Percentiles rank a stretch among this genome's conserved stretches.
These are phyloP conservation scores for Cenchrus purpureus DNA, from an alignment of 176 grass and related monocot species.

Conservation along the genomic window DNA sequence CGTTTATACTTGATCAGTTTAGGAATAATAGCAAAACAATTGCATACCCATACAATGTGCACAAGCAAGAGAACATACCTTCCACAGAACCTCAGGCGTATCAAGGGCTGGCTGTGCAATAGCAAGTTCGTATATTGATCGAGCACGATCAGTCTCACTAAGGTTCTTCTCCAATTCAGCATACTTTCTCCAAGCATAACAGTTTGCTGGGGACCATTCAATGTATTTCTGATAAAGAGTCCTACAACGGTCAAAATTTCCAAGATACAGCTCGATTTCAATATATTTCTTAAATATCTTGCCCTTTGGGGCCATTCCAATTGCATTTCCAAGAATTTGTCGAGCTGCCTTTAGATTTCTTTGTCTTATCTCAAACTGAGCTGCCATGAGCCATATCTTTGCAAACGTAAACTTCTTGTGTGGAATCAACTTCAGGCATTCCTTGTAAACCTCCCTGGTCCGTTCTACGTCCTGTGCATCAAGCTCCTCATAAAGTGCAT, in stretches of 20 bases:
- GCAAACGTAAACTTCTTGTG: constrained; percentile 87
- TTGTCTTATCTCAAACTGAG: constrained; percentile 79
- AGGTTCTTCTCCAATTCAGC: constrained; percentile 78
- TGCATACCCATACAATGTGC: constrained; percentile 6
- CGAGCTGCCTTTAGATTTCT: constrained; percentile 61
- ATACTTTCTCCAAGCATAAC: constrained; percentile 94
- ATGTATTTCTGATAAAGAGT: constrained; percentile 84
- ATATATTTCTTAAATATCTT: constrained; percentile 97
- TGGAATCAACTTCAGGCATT: constrained; percentile 75
- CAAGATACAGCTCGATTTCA: constrained; percentile 80
- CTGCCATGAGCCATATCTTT: constrained; percentile 86
- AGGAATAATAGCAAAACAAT: no score
- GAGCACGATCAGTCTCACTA: constrained; percentile 81
- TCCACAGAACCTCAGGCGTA: constrained; percentile 83
- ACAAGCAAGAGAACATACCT: constrained; percentile 47
- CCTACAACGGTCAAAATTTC: constrained; percentile 74
- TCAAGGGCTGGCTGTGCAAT: constrained; percentile 84
- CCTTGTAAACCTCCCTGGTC: constrained; percentile 75
- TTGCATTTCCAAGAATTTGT: constrained; percentile 78
- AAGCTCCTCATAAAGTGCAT: constrained; percentile 87
- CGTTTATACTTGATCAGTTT: no score
- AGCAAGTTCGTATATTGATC: constrained; percentile 83
- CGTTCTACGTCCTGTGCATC: constrained; percentile 67
- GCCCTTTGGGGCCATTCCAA: constrained; percentile 84
- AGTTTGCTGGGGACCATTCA: constrained; percentile 77